Evolutionary conservation across 2,329 filamentous ascomycete species (phyloP), one percentile per base, ranked within the genome.

Genomic region (Aspergillus sp.): DNA sequence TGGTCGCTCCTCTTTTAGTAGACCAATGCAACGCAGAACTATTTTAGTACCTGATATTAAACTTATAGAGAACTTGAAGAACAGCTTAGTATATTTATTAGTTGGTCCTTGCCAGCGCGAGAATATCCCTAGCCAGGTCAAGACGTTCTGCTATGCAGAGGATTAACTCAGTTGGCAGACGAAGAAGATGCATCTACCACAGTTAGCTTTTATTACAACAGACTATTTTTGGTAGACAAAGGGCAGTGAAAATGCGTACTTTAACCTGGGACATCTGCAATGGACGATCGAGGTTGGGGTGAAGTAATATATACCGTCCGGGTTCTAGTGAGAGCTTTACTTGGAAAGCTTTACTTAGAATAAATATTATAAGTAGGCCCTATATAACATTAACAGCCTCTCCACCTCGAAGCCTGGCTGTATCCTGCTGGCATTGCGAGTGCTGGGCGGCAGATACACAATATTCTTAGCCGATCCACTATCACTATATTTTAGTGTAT

Each of bases 71-170:
- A 19, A 33, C 27, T 47, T 17, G 45, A 47, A 47, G 22, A 33
- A 19, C 24, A 13, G 19, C n/a, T 47, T 47, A 13, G 17, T 22
- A 4, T 47, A 33, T 30, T 17, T 19, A 3, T 47, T 47, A 15
- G 45, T 19, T 47, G 24, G 45, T 47, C 45, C 22, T 47, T 33
- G 27, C 45, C 7, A 47, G 22, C 27, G 45, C 45, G 24, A 47
- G 45, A 47, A 47, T 47, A 47, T 47, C 45, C 45, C 45, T 47
- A 47, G 45, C 27, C 45, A n/a, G 24, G 22, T 47, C 45, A 19
- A 47, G 45, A 47, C 15, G 1, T 30, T 47, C 45, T 30, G 17
- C 45, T 47, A 47, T 47, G 24, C 13, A 33, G 45, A 47, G 45
- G 45, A 47, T 19, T 47, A 47, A 47, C 45, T 47, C 45, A 20